These are phyloP conservation scores for Miamiensis avidus DNA, from an alignment of 169 alveolate species.

Conservation along the genomic window DNA sequence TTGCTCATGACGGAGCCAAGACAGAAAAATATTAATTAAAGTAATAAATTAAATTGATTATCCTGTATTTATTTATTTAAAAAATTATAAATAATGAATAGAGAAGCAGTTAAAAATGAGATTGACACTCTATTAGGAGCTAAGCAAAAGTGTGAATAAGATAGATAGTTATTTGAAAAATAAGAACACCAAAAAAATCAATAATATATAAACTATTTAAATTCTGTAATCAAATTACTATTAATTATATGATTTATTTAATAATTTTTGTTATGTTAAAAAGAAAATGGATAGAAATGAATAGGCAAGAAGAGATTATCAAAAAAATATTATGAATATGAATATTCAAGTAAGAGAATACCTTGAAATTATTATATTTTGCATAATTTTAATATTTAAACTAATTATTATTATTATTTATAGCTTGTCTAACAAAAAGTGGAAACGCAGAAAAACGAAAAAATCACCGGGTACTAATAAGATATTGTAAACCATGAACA, in stretches of 20 bases:
- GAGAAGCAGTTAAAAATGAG: neutral
- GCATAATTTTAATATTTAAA: too few species aligned
- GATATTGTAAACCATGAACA: neutral
- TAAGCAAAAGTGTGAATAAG: neutral
- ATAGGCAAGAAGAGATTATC: neutral
- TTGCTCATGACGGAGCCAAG: neutral
- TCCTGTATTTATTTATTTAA: too few species aligned
- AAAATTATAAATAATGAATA: too few species aligned
- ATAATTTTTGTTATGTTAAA: neutral
- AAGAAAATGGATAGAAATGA: neutral
- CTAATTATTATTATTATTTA: too few species aligned
- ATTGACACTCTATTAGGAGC: neutral
- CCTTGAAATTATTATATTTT: too few species aligned
- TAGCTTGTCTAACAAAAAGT: neutral
- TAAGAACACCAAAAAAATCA: neutral
- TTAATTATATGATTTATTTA: too few species aligned
- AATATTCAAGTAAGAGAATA: neutral
- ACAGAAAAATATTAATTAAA: neutral
- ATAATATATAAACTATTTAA: too few species aligned
- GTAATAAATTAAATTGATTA: neutral
- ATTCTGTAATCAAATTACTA: neutral
- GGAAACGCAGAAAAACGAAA: neutral
- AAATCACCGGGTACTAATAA: neutral
- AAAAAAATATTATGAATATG: too few species aligned
- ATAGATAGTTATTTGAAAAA: neutral